These are phyloP conservation scores for Penicillium brasilianum DNA, from an alignment of 2,329 filamentous ascomycete species.

Conservation along the genomic window DNA sequence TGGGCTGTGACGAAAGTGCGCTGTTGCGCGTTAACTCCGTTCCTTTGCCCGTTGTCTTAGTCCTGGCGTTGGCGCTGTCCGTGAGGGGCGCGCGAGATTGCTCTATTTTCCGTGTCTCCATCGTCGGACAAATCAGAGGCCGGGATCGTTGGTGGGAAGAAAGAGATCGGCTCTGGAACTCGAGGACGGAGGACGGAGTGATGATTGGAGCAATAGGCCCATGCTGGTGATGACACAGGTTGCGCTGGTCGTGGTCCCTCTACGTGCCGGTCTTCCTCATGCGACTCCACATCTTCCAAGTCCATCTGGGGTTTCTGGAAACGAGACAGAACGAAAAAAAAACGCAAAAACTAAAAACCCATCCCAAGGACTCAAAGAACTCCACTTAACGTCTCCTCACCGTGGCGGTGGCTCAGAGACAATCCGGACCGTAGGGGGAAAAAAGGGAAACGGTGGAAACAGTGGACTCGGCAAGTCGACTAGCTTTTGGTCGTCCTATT, in stretches of 20 bases:
- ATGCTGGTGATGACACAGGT: constrained; percentile 5
- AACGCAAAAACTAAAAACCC: not conserved
- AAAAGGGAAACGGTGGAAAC: constrained; percentile 3
- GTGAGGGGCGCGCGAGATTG: not conserved
- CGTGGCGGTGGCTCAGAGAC: constrained; percentile 34
- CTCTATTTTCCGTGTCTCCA: not conserved
- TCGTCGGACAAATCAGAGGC: not conserved
- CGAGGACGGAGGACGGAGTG: not conserved
- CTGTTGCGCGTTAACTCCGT: constrained; percentile 1
- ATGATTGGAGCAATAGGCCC: not conserved
- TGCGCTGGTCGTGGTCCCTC: not conserved
- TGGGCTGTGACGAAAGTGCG: constrained; percentile 22
- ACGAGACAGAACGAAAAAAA: constrained; percentile 14
- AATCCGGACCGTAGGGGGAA: not conserved
- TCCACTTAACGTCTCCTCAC: constrained; percentile 13
- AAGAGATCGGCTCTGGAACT: constrained; percentile 13
- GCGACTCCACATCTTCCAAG: constrained; percentile 13
- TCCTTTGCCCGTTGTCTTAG: not conserved
- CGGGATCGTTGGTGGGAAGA: not conserved
- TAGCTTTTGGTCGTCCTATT: not conserved
- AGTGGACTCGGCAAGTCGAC: constrained; percentile 15
- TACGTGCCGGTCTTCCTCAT: not conserved
- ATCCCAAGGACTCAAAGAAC: constrained; percentile 1
- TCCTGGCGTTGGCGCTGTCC: not conserved
- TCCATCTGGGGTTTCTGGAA: constrained; percentile 35